A percentile compares a stretch with the other conserved stretches of the same genome.
These are phyloP conservation scores for Austroboletus novae-zelandiae DNA, from an alignment of 1,284 basidiomycete species.

Conservation along the genomic window DNA sequence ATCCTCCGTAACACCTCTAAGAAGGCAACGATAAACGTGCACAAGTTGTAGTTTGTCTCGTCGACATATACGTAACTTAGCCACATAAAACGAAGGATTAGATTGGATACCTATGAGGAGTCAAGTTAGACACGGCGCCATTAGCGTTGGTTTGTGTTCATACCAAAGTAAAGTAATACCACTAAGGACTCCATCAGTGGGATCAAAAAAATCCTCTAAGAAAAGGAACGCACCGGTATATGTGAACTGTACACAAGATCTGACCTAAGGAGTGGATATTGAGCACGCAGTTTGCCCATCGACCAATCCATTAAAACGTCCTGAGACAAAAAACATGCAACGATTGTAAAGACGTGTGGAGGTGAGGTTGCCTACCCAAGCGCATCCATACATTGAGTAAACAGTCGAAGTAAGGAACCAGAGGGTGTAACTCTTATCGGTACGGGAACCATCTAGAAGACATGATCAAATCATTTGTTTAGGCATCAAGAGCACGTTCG, in stretches of 20 bases:
- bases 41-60: slow-evolving; percentile 51
- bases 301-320: slow-evolving; percentile 85
- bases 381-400: slow-evolving; percentile 68
- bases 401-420: slow-evolving; percentile 65
- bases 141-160: neutral
- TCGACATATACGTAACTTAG: slow-evolving; percentile 69
- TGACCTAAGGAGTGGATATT: slow-evolving; percentile 66
- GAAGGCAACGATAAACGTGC: slow-evolving; percentile 71
- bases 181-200: slow-evolving; percentile 36
- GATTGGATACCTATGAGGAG: slow-evolving; percentile 58
- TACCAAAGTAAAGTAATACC: slow-evolving; percentile 78
- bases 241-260: slow-evolving; percentile 71
- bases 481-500: neutral
- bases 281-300: slow-evolving; percentile 58
- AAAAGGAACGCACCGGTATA: slow-evolving; percentile 47
- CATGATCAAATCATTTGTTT: neutral
- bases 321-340: slow-evolving; percentile 35
- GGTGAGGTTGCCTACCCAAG: slow-evolving; percentile 61
- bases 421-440: slow-evolving; percentile 52
- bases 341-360: neutral
- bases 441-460: slow-evolving; percentile 25
- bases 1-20: slow-evolving; percentile 82
- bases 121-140: neutral
- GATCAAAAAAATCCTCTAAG: neutral
- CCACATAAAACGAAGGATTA: slow-evolving; percentile 80